Evolutionary conservation across 345 rosid genomes (phyloP).

Genomic region (Raphanus sativus): DNA sequence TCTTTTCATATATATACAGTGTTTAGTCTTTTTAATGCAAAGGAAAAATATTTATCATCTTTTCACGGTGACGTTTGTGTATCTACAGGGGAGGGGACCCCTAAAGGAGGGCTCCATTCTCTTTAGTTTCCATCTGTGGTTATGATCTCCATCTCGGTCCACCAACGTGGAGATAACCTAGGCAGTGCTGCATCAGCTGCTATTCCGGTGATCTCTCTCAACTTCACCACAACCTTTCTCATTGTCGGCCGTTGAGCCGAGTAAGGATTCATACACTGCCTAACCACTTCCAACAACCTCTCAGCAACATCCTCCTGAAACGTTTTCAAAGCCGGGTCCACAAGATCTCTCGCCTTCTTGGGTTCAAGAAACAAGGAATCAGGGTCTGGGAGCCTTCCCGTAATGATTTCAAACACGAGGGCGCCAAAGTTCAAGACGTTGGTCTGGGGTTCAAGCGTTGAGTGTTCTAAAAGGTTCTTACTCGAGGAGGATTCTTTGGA

Average conservation of each 20-base stretch:
- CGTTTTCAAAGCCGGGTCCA: conserved; percentile 65
- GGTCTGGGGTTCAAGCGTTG: conserved; percentile 43
- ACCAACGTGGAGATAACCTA: conserved; percentile 83
- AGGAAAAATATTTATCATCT: conserved; percentile 22
- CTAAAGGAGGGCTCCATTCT: conserved; percentile 1
- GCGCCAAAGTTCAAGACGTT: conserved; percentile 70
- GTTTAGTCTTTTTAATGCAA: conserved; percentile 4
- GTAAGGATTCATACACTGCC: conserved; percentile 62
- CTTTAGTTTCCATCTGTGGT: conserved; percentile 52
- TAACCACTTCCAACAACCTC: conserved; percentile 59
- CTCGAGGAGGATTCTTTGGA: conserved; percentile 47
- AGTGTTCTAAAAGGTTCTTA: conserved; percentile 48
- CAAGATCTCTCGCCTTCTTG: conserved; percentile 48
- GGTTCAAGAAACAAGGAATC: conserved; percentile 45
- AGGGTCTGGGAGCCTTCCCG: conserved; percentile 63
- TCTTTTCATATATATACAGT: conserved; percentile 12
- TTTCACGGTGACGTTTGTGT: conserved; percentile 22
- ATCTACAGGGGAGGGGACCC: conserved; percentile 29
- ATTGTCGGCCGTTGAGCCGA: conserved; percentile 58
- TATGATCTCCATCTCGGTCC: conserved; percentile 95
- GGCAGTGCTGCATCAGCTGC: conserved; percentile 74
- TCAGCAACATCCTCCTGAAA: conserved; percentile 56
- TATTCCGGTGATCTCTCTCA: conserved; percentile 71
- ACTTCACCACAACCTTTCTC: conserved; percentile 54
- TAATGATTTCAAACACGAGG: conserved; percentile 69